Conservation (phyloP, 2,329 filamentous ascomycete species). For the Tolypocladium ophioglossoides region DNA sequence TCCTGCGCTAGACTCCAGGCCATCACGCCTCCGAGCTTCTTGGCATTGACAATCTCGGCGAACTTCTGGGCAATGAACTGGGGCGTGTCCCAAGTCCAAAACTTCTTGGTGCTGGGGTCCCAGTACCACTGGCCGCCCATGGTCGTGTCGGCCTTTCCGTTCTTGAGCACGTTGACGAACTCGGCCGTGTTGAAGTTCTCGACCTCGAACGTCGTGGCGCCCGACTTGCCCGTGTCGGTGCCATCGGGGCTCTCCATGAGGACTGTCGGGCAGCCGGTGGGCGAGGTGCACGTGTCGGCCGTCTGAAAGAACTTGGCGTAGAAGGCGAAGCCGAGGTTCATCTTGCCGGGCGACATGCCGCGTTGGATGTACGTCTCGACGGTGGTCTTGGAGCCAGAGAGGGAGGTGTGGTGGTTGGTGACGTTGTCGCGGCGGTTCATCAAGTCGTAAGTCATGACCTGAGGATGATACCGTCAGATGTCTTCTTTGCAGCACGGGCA, state of each 20-base stretch:
- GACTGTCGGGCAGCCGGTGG: conserved; percentile 49
- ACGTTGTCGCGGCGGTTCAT: conserved; percentile 60
- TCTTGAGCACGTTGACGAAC: conserved; percentile 29
- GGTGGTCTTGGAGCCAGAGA: conserved; percentile 40
- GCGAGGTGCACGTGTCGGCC: conserved; percentile 29
- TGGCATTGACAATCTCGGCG: conserved; percentile 26
- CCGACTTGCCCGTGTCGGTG: conserved; percentile 41
- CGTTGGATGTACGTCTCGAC: conserved; percentile 49
- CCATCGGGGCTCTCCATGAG: conserved; percentile 50
- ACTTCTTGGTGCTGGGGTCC: conserved; percentile 32
- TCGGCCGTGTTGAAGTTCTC: conserved; percentile 16
- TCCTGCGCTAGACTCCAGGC: conserved; percentile 45
- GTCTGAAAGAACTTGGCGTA: conserved; percentile 59
- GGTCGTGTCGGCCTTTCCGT: conserved; percentile 31
- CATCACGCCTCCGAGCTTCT: conserved; percentile 38
- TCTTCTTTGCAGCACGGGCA: neutral
- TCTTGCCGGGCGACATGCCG: conserved; percentile 42
- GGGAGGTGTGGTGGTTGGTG: conserved; percentile 54
- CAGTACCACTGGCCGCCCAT: conserved; percentile 46
- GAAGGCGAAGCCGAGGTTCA: conserved; percentile 58
- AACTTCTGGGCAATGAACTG: conserved; percentile 38
- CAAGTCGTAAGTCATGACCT: conserved; percentile 61
- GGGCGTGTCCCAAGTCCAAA: conserved; percentile 46
- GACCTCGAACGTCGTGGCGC: conserved; percentile 28
- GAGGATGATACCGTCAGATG: neutral